Conservation (phyloP, 1,284 basidiomycete genomes). For the Pseudozyma pruni region DNA sequence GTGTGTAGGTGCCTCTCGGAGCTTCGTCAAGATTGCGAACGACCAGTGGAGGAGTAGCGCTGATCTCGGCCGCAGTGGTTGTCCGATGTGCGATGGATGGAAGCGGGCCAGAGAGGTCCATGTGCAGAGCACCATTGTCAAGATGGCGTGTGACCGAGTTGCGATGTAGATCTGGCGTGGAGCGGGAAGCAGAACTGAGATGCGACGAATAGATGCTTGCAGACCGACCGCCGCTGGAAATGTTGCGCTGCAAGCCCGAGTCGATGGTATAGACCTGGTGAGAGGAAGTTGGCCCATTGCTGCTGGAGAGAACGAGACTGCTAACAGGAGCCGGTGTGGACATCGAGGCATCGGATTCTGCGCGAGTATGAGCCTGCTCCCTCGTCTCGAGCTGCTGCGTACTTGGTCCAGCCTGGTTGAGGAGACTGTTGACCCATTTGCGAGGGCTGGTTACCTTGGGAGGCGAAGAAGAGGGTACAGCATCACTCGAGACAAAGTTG, state of each 20-base stretch:
- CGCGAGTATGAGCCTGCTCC: slow-evolving; percentile 28
- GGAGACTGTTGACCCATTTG: slow-evolving; percentile 47
- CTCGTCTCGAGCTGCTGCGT: slow-evolving; percentile 36
- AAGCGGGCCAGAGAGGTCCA: slow-evolving; percentile 24
- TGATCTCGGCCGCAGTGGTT: background rate
- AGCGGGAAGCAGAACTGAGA: slow-evolving; percentile 43
- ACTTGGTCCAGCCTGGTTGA: slow-evolving; percentile 20
- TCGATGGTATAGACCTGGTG: slow-evolving; percentile 34
- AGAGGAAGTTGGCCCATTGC: slow-evolving; percentile 4
- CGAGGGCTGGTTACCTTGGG: slow-evolving; percentile 34
- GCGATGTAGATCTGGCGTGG: slow-evolving; percentile 32
- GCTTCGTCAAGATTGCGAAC: slow-evolving; percentile 55
- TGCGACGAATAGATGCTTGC: slow-evolving; percentile 42
- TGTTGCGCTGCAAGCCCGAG: slow-evolving; percentile 31
- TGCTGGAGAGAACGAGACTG: slow-evolving; percentile 23
- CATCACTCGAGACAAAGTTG: slow-evolving; percentile 8
- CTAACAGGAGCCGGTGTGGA: slow-evolving; percentile 32
- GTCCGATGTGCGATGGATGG: slow-evolving; percentile 21
- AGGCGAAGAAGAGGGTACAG: slow-evolving; percentile 11
- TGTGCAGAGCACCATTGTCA: slow-evolving; percentile 33
- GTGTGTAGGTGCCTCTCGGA: slow-evolving; percentile 46
- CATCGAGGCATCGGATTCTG: slow-evolving; percentile 17
- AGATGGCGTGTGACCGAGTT: slow-evolving; percentile 34
- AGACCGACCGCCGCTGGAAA: slow-evolving; percentile 9
- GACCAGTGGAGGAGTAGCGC: slow-evolving; percentile 19